A percentile compares a stretch with the other conserved stretches of the same genome.
Evolutionary conservation across 768 basidiomycete species (phyloP).

Genomic region (Amylocystis lapponica): DNA sequence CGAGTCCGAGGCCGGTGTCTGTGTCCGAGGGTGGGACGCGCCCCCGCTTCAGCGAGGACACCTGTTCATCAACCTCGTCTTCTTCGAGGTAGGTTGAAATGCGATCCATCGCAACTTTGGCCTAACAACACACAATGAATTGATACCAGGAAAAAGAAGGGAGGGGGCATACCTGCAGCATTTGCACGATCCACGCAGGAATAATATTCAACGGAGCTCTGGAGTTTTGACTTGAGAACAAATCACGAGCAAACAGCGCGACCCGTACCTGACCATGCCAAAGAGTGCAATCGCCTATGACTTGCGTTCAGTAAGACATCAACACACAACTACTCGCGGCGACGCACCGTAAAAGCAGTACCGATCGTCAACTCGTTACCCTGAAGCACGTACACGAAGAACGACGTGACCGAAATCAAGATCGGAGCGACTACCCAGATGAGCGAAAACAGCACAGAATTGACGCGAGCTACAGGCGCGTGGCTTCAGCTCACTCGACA

Average conservation of each 20-base stretch:
- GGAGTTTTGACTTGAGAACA: neutral
- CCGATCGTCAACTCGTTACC: constrained; percentile 73
- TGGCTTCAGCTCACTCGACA: neutral
- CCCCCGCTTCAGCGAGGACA: constrained; percentile 47
- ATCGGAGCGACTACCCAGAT: constrained; percentile 78
- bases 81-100: constrained; percentile 57
- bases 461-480: constrained; percentile 49
- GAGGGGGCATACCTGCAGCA: constrained; percentile 45
- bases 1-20: constrained; percentile 40
- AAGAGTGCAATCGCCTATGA: constrained; percentile 75
- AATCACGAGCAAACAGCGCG: neutral
- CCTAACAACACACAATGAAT: constrained; percentile 25
- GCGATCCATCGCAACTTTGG: constrained; percentile 52
- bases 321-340: neutral
- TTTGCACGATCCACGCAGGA: constrained; percentile 72
- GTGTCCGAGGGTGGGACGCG: constrained; percentile 18
- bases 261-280: constrained; percentile 67
- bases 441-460: constrained; percentile 62
- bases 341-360: constrained; percentile 77
- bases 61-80: constrained; percentile 56
- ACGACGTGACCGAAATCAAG: constrained; percentile 73
- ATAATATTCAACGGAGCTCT: constrained; percentile 74
- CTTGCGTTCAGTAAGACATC: neutral
- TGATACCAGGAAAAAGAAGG: no score
- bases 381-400: constrained; percentile 65